Base-by-base conservation (phyloP, 2,329 filamentous ascomycete genomes). In the Bisporella sp. region DNA sequence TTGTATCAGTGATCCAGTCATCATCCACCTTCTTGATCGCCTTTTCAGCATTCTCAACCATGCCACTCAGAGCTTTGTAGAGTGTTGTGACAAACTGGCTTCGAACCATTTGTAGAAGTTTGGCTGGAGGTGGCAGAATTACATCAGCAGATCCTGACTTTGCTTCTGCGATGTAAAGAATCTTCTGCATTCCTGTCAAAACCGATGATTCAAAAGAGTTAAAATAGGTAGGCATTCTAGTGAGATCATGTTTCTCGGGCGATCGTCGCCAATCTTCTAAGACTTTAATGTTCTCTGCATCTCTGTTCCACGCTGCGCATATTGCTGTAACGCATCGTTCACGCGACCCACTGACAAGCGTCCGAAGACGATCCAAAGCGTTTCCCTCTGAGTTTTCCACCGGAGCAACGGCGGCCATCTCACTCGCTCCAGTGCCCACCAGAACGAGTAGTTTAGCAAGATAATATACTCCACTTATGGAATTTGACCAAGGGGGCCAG, bases 1-100 rank as follows among this genome's bases (percentile, higher is more conserved):
- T 60, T 31, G 46, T 59, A 47, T 66, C 62, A 6, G 57, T 59
- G 4, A 62, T 64, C 64, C 63, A 67, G 30, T 66, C 64, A 51
- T 65, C 63, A 33, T 65, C 63, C 31, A 79, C 72, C 58, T 81
- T 82, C 58, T 83, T 80, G 11, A 82, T 68, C 3, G 84, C 78
- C 51, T 82, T 82, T 69, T 97, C 90, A 3, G 93, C 92, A 67
- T 96, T 97, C 69, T 97, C 93, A 1, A 99, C 90, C 82, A 99
- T 92, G 28, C 92, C 93, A 61, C 89, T 95, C 37, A 99, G 72
- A 5, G 89, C 89, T 67, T 95, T 95, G 69, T 97, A 97, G 41
- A 99, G 72, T 51, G 91, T 96, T 5, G 86, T 90, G 12, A 96
- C 90, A 63, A 99, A 99, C 64, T 95, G 89, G 57, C 84, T 86